Evolutionary conservation across 495 filamentous ascomycete genomes (phyloP).

Genomic region (Darksidea phi): DNA sequence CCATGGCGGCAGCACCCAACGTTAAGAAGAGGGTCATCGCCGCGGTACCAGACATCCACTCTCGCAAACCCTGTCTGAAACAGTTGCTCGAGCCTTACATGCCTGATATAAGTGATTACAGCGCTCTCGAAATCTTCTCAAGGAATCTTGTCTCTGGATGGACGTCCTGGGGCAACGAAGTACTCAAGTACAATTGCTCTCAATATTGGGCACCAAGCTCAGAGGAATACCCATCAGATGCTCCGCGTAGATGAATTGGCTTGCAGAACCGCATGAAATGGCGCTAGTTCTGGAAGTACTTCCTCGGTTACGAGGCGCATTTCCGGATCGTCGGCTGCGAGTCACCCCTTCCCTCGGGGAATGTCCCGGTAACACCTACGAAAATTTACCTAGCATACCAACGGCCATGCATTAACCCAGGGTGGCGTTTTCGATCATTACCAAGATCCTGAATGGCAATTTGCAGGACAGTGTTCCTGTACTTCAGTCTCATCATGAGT

Average conservation of each 20-base stretch:
- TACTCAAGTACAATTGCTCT: slow-evolving; percentile 70
- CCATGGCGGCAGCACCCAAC: slow-evolving; percentile 9
- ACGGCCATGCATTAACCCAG: no score
- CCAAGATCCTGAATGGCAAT: no score
- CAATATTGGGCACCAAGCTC: slow-evolving; percentile 59
- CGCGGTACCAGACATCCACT: slow-evolving; percentile 86
- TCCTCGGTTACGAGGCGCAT: no score
- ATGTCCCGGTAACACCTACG: no score
- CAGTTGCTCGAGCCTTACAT: slow-evolving; percentile 55
- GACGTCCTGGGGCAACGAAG: slow-evolving; percentile 89
- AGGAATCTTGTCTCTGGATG: slow-evolving; percentile 81
- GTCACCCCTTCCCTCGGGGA: no score
- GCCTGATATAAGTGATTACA: slow-evolving; percentile 50
- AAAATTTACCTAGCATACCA: no score
- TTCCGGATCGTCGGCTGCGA: no score
- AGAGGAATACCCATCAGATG: background rate
- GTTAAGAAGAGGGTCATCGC: slow-evolving; percentile 62
- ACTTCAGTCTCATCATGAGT: no score
- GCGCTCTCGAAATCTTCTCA: slow-evolving; percentile 83
- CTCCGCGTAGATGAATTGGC: background rate
- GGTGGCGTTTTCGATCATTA: no score
- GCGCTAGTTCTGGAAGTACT: no score
- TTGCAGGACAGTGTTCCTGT: no score
- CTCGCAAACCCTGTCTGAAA: slow-evolving; percentile 77
- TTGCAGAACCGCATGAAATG: background rate